Evolutionary conservation across 2,329 filamentous ascomycete genomes (phyloP).

Genomic region (Chaetothyriales sp.): DNA sequence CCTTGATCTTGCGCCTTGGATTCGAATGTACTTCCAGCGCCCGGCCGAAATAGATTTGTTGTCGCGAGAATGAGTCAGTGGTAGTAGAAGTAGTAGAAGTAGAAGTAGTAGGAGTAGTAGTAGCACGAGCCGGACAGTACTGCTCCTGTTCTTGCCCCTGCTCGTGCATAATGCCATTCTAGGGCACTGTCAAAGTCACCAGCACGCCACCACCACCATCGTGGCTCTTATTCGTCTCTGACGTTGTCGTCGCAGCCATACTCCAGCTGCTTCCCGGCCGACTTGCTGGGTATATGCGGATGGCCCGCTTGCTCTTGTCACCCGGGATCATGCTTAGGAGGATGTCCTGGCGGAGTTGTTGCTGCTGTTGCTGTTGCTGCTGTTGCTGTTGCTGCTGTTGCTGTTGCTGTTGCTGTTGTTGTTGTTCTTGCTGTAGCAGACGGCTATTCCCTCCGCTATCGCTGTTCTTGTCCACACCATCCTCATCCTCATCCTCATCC

Average conservation of each 20-base stretch:
- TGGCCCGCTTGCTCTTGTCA: slow-evolving; percentile 16
- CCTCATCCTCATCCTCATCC: background rate
- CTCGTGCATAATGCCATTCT: background rate
- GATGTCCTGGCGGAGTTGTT: slow-evolving; percentile 14
- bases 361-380: background rate
- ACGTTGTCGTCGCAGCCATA: slow-evolving; percentile 4
- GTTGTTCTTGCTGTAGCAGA: background rate
- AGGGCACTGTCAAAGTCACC: slow-evolving; percentile 8
- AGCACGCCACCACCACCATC: slow-evolving; percentile 7
- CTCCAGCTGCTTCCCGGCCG: slow-evolving; percentile 15
- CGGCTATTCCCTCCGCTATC: too few species aligned
- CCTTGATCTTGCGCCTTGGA: background rate
- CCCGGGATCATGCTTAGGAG: slow-evolving; percentile 16
- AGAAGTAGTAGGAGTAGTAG: background rate
- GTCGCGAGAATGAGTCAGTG: background rate
- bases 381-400: background rate
- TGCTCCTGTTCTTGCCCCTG: background rate
- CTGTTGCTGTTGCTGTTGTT: too few species aligned
- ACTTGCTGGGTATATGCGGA: slow-evolving; percentile 16
- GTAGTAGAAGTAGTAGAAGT: background rate
- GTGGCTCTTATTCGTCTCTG: slow-evolving; percentile 3
- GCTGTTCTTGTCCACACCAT: too few species aligned
- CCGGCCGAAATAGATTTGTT: background rate
- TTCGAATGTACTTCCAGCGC: background rate
- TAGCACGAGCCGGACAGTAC: background rate